A percentile compares a stretch with the other conserved stretches of the same genome.
phyloP scores from a whole-genome alignment of 345 rosid species.

The Bruguiera sexangula region DNA sequence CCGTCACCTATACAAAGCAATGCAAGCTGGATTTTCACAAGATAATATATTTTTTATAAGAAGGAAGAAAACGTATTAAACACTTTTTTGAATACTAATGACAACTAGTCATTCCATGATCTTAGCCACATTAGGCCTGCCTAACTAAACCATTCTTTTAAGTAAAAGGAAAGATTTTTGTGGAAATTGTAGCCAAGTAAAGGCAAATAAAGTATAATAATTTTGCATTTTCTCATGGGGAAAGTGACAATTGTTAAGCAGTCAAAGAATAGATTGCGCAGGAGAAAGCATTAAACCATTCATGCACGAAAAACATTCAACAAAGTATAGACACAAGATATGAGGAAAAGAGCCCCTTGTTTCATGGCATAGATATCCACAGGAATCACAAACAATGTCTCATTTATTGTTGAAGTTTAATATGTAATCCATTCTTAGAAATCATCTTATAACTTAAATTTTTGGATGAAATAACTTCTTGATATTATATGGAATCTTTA shows the following conservation, averaged over 20 bases:
- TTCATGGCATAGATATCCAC: background rate
- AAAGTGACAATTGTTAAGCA: background rate
- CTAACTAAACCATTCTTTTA: background rate
- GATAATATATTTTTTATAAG: background rate
- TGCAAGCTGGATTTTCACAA: conserved; percentile 9
- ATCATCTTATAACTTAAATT: too few relatives aligned
- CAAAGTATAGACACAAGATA: too few relatives aligned
- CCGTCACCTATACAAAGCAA: background rate
- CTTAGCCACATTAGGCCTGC: background rate
- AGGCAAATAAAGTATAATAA: background rate
- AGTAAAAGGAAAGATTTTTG: background rate
- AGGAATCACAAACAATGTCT: too few relatives aligned
- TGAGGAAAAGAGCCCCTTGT: background rate
- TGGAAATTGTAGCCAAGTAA: background rate
- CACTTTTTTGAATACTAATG: background rate
- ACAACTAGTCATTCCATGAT: background rate
- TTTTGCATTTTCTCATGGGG: background rate
- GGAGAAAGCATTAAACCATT: background rate
- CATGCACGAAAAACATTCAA: background rate
- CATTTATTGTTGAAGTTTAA: too few relatives aligned
- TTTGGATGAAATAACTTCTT: too few relatives aligned
- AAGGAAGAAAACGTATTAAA: background rate
- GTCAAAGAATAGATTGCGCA: background rate
- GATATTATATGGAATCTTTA: too few relatives aligned
- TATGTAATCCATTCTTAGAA: too few relatives aligned